Conservation (phyloP, 2,329 filamentous ascomycete genomes). For the Ophioceras dolichostomum region DNA sequence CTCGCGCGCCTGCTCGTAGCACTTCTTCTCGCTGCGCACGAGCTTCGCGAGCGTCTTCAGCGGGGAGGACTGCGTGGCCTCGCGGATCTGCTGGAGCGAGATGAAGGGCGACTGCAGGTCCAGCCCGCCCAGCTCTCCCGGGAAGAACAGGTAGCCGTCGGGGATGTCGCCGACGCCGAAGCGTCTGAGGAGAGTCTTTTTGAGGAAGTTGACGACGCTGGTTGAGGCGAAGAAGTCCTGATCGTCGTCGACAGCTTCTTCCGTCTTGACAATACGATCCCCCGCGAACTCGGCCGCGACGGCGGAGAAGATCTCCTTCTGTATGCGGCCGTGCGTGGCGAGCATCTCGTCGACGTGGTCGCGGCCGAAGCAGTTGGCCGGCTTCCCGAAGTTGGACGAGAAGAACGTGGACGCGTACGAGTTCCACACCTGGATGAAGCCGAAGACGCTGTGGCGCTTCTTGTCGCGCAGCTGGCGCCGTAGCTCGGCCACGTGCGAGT, state of each 20-base stretch:
- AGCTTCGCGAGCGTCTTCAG: conserved; percentile 17
- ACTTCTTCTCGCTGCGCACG: conserved; percentile 19
- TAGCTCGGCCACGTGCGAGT: conserved; percentile 47
- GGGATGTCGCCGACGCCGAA: conserved; percentile 33
- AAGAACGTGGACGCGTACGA: conserved; percentile 39
- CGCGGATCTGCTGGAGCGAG: conserved; percentile 24
- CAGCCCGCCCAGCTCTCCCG: conserved; percentile 30
- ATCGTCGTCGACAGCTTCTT: background rate
- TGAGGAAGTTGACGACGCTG: conserved; percentile 43
- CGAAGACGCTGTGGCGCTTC: conserved; percentile 27
- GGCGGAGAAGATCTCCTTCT: conserved; percentile 30
- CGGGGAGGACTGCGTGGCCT: conserved; percentile 17
- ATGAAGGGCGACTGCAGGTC: conserved; percentile 34
- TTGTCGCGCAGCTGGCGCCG: conserved; percentile 39
- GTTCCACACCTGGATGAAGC: conserved; percentile 38
- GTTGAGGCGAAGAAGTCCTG: conserved; percentile 3
- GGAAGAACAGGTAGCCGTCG: conserved; percentile 34
- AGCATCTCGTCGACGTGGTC: conserved; percentile 40
- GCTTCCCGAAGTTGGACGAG: conserved; percentile 36
- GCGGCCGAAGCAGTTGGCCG: conserved; percentile 38
- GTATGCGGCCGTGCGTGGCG: conserved; percentile 29
- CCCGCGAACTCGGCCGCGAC: background rate
- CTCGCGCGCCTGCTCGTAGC: conserved; percentile 21
- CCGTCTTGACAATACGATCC: too few relatives aligned
- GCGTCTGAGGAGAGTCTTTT: conserved; percentile 33